Conservation (phyloP, 1,139 yeast species). For the Scheffersomyces titani region DNA sequence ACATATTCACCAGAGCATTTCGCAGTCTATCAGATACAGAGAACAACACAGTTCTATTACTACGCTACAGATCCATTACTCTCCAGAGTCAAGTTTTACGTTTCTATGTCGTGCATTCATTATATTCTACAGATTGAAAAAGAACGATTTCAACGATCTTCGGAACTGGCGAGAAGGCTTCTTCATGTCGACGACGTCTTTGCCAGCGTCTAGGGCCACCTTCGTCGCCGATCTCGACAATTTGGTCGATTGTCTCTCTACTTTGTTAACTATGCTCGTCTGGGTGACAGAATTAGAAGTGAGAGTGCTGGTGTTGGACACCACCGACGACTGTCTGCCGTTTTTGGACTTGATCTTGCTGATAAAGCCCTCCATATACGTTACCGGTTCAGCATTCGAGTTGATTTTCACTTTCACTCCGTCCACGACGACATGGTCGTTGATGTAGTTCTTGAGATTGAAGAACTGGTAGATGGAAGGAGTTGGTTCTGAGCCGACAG, state of each 20-base stretch:
- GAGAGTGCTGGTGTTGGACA: neutral
- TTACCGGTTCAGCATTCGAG: neutral
- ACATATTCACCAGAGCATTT: neutral
- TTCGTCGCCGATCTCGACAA: neutral
- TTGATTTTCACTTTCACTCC: neutral
- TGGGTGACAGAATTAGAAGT: neutral
- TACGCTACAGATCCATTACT: neutral
- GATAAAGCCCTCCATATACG: neutral
- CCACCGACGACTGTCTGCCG: neutral
- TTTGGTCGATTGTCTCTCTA: neutral
- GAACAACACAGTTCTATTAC: neutral
- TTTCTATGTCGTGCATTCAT: neutral
- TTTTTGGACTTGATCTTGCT: neutral
- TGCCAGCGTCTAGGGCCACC: neutral
- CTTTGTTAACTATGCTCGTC: neutral
- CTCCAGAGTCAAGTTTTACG: neutral
- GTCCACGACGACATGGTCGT: neutral
- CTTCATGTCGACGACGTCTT: neutral
- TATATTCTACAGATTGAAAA: neutral
- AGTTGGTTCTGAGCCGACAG: conserved; percentile 3
- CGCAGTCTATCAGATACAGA: neutral
- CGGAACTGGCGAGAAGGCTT: neutral
- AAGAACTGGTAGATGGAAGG: conserved; percentile 14
- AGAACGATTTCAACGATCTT: neutral
- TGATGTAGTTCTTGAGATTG: conserved; percentile 12